Evolutionary conservation across 73 alveolate species (phyloP), one percentile per base, ranked within the genome.

Genomic region (Paraurostyla sp.): DNA sequence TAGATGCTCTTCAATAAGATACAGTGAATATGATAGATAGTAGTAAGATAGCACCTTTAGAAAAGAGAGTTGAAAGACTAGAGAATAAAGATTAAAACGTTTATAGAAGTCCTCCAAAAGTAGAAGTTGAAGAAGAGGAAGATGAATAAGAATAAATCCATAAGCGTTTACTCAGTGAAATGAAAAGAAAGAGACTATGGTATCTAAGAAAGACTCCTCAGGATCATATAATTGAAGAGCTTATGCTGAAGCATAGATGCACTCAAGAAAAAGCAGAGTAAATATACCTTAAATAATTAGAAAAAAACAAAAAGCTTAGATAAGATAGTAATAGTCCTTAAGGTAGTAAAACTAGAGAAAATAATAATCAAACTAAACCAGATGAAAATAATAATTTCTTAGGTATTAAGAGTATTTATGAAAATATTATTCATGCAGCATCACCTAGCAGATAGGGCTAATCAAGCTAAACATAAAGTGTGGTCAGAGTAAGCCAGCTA

Each of bases 121-220:
- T 65, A 13, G 9, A 9, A 9, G 25, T 22, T 22, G 82, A 65
- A 65, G 58, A 65, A 38, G 56, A 65, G 23, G 32, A 65, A 65
- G 58, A 65, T 16, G 56, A 65, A 38, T 9, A 65, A 65, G 82
- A 65, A 18, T 30, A 65, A 38, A 38, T 65, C 60, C 82, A 65
- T 65, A 7, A 38, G 36, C 35, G 41, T 15, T 50, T 73, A 16
- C 27, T 73, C 36, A 33, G 43, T 73, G 86, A 73, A 25, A 73
- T 73, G 86, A 73, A 73, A 27, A 41, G 71, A 9, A 73, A 38
- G 27, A 20, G 86, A 11, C 25, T 23, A 6, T 48, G 65, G 86
- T 73, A 73, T 46, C 46, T 73, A 38, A 73, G 86, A 73, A 73
- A 73, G 71, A 73, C 86, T 29, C 71, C 86, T 36, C 38, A 73